Evolutionary conservation across 805 yeast species (phyloP).

Genomic region (Candida incommunis): DNA sequence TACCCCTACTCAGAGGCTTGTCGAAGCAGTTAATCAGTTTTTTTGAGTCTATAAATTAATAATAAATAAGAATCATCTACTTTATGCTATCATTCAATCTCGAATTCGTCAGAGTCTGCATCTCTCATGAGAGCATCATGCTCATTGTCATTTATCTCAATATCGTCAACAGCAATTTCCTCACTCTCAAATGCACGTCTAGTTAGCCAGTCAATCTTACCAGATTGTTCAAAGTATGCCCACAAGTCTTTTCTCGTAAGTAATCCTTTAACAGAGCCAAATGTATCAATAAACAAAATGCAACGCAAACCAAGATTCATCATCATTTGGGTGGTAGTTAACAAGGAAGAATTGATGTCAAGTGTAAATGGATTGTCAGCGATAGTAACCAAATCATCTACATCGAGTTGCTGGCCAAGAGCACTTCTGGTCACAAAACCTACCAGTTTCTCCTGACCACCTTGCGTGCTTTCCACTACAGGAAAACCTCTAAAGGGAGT

Average conservation of each 20-base stretch:
- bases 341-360: constrained; percentile 19
- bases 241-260: constrained; percentile 24
- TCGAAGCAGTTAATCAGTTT: too few species aligned
- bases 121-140: neutral
- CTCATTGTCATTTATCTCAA: neutral
- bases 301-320: constrained; percentile 25
- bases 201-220: neutral
- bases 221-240: constrained; percentile 3
- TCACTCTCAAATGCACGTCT: neutral
- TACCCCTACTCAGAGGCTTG: too few species aligned
- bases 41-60: too few species aligned
- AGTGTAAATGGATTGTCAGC: constrained; percentile 19
- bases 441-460: constrained; percentile 21
- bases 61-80: too few species aligned
- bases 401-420: constrained; percentile 2
- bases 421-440: constrained; percentile 29
- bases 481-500: constrained; percentile 29
- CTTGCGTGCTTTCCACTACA: constrained; percentile 25
- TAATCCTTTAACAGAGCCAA: constrained; percentile 23
- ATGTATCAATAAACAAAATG: constrained; percentile 18
- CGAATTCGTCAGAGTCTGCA: neutral
- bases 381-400: constrained; percentile 10
- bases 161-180: neutral
- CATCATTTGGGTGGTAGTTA: constrained; percentile 25
- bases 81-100: neutral